Evolutionary conservation across 495 filamentous ascomycete genomes (phyloP), one percentile per base, ranked within the genome.

Genomic region (Lasiosphaeria hispida): DNA sequence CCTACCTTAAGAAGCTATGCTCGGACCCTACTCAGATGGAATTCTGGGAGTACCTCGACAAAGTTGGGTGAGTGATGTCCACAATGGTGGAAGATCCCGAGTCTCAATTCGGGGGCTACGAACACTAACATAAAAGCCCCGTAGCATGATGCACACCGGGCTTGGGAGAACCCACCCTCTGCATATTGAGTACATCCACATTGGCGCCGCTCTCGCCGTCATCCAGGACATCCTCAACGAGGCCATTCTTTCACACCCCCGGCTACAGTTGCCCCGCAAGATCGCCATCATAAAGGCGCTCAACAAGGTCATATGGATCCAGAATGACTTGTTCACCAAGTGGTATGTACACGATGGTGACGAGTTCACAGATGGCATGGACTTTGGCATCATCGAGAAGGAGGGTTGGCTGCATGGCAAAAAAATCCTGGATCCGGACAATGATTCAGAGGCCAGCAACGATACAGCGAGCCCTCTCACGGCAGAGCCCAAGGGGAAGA

Each of bases 11-110:
- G 43, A 87, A 85, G 65, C 66, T 90, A 10, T 88, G 86, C 66
- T 83, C 82, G 10, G 87, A 90, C 63, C 87, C 87, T 0, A 83
- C 81, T 38, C 82, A 81, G 60, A 84, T 87, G 77, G 85, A 88
- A 52, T 90, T 89, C 64, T 91, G 87, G 86, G 79, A 87, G 58
- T 91, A 90, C 67, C 70, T 90, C 37, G 84, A 90, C 69, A 91
- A 90, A 72, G 87, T 91, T 30, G 88, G 87, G 77, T 74, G 40
- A 70, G 72, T 60, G 7, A 1, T 30, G 23, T n/a, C 23, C 5
- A 30, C 23, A 5, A 30, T 30, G 23, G 23, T 30, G 23, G 23
- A 2, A 43, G 10, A 9, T 17, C 2, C 35, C 14, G 13, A 8
- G 11, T 38, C 10, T 19, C 19, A 2, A 7, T 10, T 49, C 6